phyloP scores from a whole-genome alignment of 352 stramenopile species.

The Globisporangium paddicum region DNA sequence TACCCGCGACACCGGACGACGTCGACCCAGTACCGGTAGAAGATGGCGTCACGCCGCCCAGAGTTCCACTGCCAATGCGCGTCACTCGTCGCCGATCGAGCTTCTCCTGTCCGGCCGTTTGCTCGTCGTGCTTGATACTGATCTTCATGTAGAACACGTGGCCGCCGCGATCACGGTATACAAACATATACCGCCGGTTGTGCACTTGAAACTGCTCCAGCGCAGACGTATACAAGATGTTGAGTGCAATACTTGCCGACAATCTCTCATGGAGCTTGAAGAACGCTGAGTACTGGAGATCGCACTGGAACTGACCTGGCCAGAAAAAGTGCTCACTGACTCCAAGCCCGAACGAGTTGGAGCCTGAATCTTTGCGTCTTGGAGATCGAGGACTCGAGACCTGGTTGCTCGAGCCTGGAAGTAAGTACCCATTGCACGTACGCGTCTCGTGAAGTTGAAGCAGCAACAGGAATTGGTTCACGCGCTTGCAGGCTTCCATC shows the following conservation, averaged over 20 bases:
- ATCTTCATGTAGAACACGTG: slow-evolving; percentile 91
- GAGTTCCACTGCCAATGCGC: slow-evolving; percentile 8
- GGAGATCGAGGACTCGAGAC: slow-evolving; percentile 38
- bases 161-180: slow-evolving; percentile 79
- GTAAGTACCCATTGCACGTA: slow-evolving; percentile 64
- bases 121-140: slow-evolving; percentile 45
- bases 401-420: slow-evolving; percentile 37
- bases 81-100: slow-evolving; percentile 8
- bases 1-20: slow-evolving; percentile 25
- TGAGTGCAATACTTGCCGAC: slow-evolving; percentile 72
- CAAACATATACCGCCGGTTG: slow-evolving; percentile 84
- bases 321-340: slow-evolving; percentile 64
- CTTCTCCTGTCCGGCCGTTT: not conserved
- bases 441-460: slow-evolving; percentile 83
- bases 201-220: slow-evolving; percentile 89
- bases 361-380: slow-evolving; percentile 25
- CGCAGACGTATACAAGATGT: slow-evolving; percentile 77
- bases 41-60: not conserved
- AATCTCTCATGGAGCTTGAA: slow-evolving; percentile 82
- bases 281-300: slow-evolving; percentile 69
- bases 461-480: slow-evolving; percentile 83
- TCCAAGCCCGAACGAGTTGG: slow-evolving; percentile 18
- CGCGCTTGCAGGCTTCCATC: slow-evolving; percentile 59
- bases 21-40: not conserved
- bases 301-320: slow-evolving; percentile 84